Conservation (phyloP, 768 basidiomycete genomes). For the Pluteus cervinus region DNA sequence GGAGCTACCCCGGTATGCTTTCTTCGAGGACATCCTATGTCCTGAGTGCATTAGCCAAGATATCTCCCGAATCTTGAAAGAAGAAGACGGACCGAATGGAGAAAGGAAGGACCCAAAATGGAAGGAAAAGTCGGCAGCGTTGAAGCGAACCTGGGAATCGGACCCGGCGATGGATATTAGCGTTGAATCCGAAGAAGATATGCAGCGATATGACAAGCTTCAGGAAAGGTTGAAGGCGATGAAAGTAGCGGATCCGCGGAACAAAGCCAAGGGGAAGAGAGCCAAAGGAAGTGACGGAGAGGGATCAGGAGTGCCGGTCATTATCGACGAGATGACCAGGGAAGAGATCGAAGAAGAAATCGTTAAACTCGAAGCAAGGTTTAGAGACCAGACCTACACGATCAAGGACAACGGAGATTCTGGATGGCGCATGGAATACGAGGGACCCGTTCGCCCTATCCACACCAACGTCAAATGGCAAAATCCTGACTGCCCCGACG, state of each 20-base stretch:
- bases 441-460: slow-evolving; percentile 19
- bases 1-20: slow-evolving; percentile 40
- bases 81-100: slow-evolving; percentile 19
- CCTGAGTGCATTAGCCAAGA: slow-evolving; percentile 28
- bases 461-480: slow-evolving; percentile 24
- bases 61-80: slow-evolving; percentile 13
- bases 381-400: too few relatives aligned
- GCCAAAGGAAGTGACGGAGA: too few relatives aligned
- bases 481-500: slow-evolving; percentile 20
- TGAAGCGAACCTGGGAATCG: too few relatives aligned
- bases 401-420: too few relatives aligned
- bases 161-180: too few relatives aligned
- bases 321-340: too few relatives aligned
- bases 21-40: slow-evolving; percentile 31
- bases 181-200: slow-evolving; percentile 3
- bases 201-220: slow-evolving; percentile 2
- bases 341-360: too few relatives aligned
- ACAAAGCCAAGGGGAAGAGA: too few relatives aligned
- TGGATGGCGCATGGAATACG: too few relatives aligned
- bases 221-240: slow-evolving; percentile 4
- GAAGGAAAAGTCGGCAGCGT: slow-evolving; percentile 12
- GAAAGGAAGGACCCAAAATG: slow-evolving; percentile 10
- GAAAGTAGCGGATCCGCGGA: slow-evolving; percentile 7
- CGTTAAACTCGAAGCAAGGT: too few relatives aligned
- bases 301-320: too few relatives aligned